Base-by-base conservation (phyloP, 441 rosid species). In the Bocquillonia castaneifolia region DNA sequence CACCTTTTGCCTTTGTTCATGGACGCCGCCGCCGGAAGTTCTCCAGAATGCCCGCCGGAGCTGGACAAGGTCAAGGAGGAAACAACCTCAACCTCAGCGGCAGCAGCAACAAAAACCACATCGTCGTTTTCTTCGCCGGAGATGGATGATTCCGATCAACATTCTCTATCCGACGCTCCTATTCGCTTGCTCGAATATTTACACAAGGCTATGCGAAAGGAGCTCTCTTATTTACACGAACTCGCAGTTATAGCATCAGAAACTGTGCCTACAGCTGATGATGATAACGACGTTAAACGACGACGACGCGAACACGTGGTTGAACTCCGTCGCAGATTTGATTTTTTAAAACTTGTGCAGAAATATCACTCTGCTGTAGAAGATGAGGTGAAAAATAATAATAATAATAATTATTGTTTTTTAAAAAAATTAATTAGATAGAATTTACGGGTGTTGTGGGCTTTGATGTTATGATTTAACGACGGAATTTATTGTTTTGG, bases 321-420 rank as follows among this genome's bases (percentile, higher is more conserved):
- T 53, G 86, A 81, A 74, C 84, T 90, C 5, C 66, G 61, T 29
- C 75, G 76, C 55, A 74, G 88, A 68, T 83, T 92, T 37, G 82
- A 85, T 71, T 92, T 92, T 57, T 63, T 92, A 57, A 87, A 83
- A 75, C 89, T 87, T 71, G 89, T 83, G 0, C 77, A 81, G 17
- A 78, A 82, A 73, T 88, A 88, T 81, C 96, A 88, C 65, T 64
- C 78, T 56, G 85, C 88, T 31, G 86, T 86, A 23, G 93, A 92
- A 79, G 96, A 92, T 52, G 95, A 87, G 95, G 98, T 90, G 47
- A 60, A 81, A n/a, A 6, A 5, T 42, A 6, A 42, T 42, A 2
- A 42, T 13, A 6, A 42, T 34, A n/a, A 12, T 57, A 15, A n/a
- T 54, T 53, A n/a, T n/a, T n/a, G n/a, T n/a, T n/a, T n/a, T n/a